Evolutionary conservation across 441 rosid genomes (phyloP), one percentile per base, ranked within the genome.

Genomic region (Croton setiger): DNA sequence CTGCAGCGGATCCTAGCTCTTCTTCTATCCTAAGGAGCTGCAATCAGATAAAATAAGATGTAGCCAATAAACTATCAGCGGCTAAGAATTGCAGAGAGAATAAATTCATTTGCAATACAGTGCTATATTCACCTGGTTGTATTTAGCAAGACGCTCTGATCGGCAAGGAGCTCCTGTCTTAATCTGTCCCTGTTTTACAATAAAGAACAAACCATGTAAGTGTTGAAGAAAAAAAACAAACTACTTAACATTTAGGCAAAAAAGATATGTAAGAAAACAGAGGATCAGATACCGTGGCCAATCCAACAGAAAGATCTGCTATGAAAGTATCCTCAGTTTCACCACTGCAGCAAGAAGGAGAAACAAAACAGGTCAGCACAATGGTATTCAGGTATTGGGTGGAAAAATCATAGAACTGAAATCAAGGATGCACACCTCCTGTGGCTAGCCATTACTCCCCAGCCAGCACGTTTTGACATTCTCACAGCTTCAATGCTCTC

Each of bases 151-250:
- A 59, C 96, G 87, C 82, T 93, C 98, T 1, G 98, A 93, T 78
- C 98, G 86, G 87, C 98, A 93, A 27, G 98, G 97, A 44, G 98
- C 98, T 66, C 98, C 98, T 0, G 97, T 93, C 83, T 93, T 93
- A 66, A 93, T 93, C 75, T 93, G 98, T 44, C 97, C 98, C 97
- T 93, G 85, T 56, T 69, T 48, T 27, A 31, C 13, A 17, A 4
- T 35, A 33, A 61, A 13, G 8, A 14, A 45, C 39, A 41, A 47
- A 27, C 31, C 31, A 27, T 27, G 31, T 27, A 27, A 63, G 5
- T 4, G 31, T 39, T 4, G 9, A 27, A 18, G 12, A 52, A 39
- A 43, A 37, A 49, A 27, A 35, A 27, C 15, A 39, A 49, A 6
- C 14, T 27, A 7, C 4, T 49, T 18, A 49, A 58, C 4, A 57